phyloP scores from a whole-genome alignment of 331 rosid species.

The Acacia pycnantha region DNA sequence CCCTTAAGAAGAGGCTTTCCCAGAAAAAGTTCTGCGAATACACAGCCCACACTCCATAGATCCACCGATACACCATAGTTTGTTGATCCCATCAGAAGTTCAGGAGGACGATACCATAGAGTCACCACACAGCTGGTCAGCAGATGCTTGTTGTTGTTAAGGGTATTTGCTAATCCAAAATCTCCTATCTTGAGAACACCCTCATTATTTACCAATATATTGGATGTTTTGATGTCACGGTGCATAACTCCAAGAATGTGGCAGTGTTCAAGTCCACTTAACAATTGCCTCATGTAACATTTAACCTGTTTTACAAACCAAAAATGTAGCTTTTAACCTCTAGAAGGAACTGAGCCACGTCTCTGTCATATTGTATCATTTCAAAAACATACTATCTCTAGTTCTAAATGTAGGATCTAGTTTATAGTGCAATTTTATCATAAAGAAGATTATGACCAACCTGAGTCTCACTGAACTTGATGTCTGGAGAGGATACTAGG shows the following conservation, averaged over 20 bases:
- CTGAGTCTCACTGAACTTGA: slow-evolving; percentile 79
- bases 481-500: slow-evolving; percentile 66
- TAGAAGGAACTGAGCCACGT: background rate
- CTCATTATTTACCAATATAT: slow-evolving; percentile 82
- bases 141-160: slow-evolving; percentile 51
- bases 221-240: slow-evolving; percentile 87
- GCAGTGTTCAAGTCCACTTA: slow-evolving; percentile 92
- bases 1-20: slow-evolving; percentile 91
- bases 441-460: slow-evolving; percentile 38
- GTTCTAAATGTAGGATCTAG: too few species aligned
- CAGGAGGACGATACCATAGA: slow-evolving; percentile 99
- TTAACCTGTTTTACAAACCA: slow-evolving; percentile 55
- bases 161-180: slow-evolving; percentile 88
- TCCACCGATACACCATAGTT: slow-evolving; percentile 82
- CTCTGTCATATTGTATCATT: background rate
- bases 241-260: slow-evolving; percentile 89
- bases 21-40: slow-evolving; percentile 79
- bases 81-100: slow-evolving; percentile 92
- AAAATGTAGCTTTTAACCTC: slow-evolving; percentile 48
- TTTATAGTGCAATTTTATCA: background rate
- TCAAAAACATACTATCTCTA: background rate
- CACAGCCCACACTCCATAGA: slow-evolving; percentile 97
- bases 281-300: slow-evolving; percentile 92
- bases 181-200: slow-evolving; percentile 89
- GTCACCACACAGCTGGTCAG: slow-evolving; percentile 97